phyloP scores from a whole-genome alignment of 202 grass and related monocot genomes.

The Bolboschoenoplectus hybrid region DNA sequence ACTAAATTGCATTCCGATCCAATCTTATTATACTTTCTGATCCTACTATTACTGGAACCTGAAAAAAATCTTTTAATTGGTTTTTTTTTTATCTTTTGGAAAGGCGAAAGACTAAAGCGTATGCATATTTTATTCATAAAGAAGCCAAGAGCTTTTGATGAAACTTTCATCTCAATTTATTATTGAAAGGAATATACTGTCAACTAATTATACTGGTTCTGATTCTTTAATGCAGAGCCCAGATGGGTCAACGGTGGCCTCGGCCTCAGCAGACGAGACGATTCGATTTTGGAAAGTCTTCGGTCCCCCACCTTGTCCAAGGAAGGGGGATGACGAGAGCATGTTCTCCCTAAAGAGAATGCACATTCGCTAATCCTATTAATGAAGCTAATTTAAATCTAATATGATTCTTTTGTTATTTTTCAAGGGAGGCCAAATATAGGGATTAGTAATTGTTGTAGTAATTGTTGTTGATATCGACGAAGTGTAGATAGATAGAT shows the following conservation, averaged over 20 bases:
- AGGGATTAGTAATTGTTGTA: not conserved
- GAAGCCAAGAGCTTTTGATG: not conserved
- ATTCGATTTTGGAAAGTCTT: conserved; percentile 55
- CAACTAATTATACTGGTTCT: conserved; percentile 3
- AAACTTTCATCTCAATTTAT: not conserved
- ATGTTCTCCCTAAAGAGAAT: conserved; percentile 46
- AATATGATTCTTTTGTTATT: conserved; percentile 16
- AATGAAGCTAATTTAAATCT: conserved; percentile 7
- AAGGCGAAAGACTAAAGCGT: not conserved
- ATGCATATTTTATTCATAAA: not conserved
- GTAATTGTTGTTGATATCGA: conserved; percentile 1
- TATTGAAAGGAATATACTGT: not conserved
- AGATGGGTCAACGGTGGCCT: conserved; percentile 46
- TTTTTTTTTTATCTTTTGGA: not conserved
- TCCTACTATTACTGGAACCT: not conserved
- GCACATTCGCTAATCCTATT: conserved; percentile 46
- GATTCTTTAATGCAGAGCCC: conserved; percentile 40
- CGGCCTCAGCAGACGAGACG: conserved; percentile 45
- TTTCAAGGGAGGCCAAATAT: conserved; percentile 7
- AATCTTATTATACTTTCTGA: not conserved
- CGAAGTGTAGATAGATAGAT: conserved; percentile 2
- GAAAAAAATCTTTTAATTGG: not conserved
- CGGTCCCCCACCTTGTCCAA: conserved; percentile 11
- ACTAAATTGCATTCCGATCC: not conserved
- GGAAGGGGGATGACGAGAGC: conserved; percentile 16